phyloP scores from a whole-genome alignment of 345 rosid genomes.

The Trapa incisa region DNA sequence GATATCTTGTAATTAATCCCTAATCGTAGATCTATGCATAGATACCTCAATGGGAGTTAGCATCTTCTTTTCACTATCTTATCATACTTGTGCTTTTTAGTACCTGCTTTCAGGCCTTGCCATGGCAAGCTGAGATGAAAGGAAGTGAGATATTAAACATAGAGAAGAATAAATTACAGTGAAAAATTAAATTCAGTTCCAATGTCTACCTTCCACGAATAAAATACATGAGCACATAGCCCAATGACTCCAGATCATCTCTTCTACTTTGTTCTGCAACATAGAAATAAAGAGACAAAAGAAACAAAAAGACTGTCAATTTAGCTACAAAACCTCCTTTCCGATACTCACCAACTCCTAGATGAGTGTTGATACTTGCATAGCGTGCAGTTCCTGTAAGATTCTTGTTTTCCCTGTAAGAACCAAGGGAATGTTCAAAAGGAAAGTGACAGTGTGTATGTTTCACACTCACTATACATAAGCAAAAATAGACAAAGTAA shows the following conservation, averaged over 20 bases:
- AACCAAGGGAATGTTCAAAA: slow-evolving; percentile 2
- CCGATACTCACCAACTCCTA: slow-evolving; percentile 51
- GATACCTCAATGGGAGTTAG: slow-evolving; percentile 82
- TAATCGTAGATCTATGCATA: neutral
- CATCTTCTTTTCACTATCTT: slow-evolving; percentile 96
- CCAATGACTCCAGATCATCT: slow-evolving; percentile 98
- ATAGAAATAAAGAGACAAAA: neutral
- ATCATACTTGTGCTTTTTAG: slow-evolving; percentile 95
- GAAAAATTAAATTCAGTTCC: slow-evolving; percentile 5
- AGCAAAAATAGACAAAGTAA: no score
- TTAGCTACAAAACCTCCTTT: neutral
- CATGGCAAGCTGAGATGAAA: slow-evolving; percentile 69
- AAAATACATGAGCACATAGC: slow-evolving; percentile 95
- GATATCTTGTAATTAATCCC: no score
- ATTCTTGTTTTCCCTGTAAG: slow-evolving; percentile 86
- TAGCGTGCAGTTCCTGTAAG: slow-evolving; percentile 96
- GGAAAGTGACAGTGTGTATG: no score
- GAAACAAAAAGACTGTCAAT: neutral
- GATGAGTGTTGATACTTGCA: slow-evolving; percentile 35
- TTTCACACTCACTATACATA: no score
- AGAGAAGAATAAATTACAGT: slow-evolving; percentile 6
- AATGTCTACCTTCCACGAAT: slow-evolving; percentile 71
- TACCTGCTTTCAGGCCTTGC: slow-evolving; percentile 94
- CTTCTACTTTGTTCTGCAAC: slow-evolving; percentile 95
- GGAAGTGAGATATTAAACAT: slow-evolving; percentile 7